phyloP scores from a whole-genome alignment of 768 basidiomycete species.

The Kwoniella sp. region DNA sequence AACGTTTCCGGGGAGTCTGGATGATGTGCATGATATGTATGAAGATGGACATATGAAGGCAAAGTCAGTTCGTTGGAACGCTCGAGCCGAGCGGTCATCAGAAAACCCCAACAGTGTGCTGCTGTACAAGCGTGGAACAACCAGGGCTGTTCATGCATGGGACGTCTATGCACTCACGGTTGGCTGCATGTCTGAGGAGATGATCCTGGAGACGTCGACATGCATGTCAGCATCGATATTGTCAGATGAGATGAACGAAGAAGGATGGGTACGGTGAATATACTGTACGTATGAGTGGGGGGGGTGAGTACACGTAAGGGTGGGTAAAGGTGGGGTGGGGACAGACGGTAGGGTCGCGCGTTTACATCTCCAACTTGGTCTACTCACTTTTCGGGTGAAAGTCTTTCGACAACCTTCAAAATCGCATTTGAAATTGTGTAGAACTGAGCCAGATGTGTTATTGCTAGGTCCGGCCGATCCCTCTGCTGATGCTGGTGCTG shows the following conservation, averaged over 20 bases:
- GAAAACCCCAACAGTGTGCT: too few species aligned
- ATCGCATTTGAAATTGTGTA: slow-evolving; percentile 24
- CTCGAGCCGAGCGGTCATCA: too few species aligned
- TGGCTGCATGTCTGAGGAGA: slow-evolving; percentile 40
- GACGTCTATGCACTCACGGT: slow-evolving; percentile 41
- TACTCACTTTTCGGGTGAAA: slow-evolving; percentile 46
- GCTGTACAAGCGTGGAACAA: too few species aligned
- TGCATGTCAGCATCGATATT: too few species aligned
- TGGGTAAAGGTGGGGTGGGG: slow-evolving; percentile 1
- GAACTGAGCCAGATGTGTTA: neutral
- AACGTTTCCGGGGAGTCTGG: slow-evolving; percentile 26
- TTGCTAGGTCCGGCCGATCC: too few species aligned
- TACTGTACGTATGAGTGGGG: slow-evolving; percentile 2
- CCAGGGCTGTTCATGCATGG: too few species aligned
- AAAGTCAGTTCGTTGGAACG: too few species aligned
- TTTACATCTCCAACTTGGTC: too few species aligned
- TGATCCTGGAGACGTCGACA: slow-evolving; percentile 34
- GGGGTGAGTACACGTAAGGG: neutral
- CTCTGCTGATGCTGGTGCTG: neutral
- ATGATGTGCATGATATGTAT: neutral
- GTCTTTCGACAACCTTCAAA: slow-evolving; percentile 35
- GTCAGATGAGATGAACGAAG: too few species aligned
- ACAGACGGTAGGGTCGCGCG: too few species aligned
- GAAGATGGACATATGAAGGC: too few species aligned
- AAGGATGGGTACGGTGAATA: too few species aligned